Evolutionary conservation across 2,329 filamentous ascomycete genomes (phyloP), one percentile per base, ranked within the genome.

Genomic region (Sarocladium brachiariae): DNA sequence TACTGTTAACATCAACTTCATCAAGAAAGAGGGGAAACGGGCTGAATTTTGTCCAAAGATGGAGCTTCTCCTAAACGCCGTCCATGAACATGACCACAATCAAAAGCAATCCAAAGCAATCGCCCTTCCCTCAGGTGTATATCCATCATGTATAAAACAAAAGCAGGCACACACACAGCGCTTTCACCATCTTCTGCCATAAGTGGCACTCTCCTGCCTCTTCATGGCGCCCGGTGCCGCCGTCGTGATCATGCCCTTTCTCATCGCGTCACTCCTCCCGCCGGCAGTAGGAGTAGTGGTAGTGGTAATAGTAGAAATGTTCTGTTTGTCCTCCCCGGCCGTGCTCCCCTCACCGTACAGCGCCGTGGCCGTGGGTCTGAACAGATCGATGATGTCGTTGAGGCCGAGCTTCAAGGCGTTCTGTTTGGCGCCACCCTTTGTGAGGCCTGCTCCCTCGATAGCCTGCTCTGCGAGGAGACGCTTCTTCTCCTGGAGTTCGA

Each of bases 401-500:
- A 97, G 84, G 45, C 86, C 89, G 47, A 99, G 75, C 71, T 96
- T 96, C 64, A 87, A 81, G 14, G 83, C 79, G 51, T 73, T 80
- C 53, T 86, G 87, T 63, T 81, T 87, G 64, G 83, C 80, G 57
- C 83, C 84, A n/a, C 43, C 43, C 27, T 30, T 33, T 3, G 13
- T 19, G 21, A 30, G n/a, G 25, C 33, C 33, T 5, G 31, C 46
- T 55, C 84, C 83, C 67, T 96, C 93, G 52, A 99, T 93, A 11
- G 93, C 89, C 54, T 91, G 84, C 61, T 89, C 85, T n/a, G 93
- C 92, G 11, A 99, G 78, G 59, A 89, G 82, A 10, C 93, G 83
- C 72, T 99, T 99, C 68, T 90, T 89, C 56, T 96, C 86, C 69
- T 99, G 93, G 19, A 99, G 78, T 54, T 87, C 89, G n/a, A 97